Evolutionary conservation across 345 rosid genomes (phyloP).

Genomic region (Dipteronia dyeriana): DNA sequence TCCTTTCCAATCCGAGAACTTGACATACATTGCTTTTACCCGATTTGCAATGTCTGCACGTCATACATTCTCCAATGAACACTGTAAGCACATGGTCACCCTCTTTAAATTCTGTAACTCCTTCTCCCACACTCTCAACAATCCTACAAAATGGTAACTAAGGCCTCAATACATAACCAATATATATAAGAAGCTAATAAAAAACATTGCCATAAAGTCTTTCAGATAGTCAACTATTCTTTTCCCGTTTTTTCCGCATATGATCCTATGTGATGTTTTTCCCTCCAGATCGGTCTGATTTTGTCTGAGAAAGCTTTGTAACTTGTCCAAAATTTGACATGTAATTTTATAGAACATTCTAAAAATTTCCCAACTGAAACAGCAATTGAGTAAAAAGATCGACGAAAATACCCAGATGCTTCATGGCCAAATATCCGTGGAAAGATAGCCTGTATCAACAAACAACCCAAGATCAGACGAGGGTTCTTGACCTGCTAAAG

Average conservation of each 20-base stretch:
- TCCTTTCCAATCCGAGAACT: constrained; percentile 82
- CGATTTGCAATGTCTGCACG: constrained; percentile 69
- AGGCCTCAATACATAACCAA: neutral
- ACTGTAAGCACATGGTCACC: constrained; percentile 90
- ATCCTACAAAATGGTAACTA: constrained; percentile 50
- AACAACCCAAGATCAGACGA: neutral
- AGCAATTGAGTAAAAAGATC: constrained; percentile 4
- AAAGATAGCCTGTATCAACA: constrained; percentile 64
- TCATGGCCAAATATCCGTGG: constrained; percentile 96
- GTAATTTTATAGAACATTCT: neutral
- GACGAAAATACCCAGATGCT: constrained; percentile 75
- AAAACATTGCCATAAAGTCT: neutral
- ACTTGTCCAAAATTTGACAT: neutral
- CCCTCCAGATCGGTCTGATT: too few species aligned
- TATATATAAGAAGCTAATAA: too few species aligned
- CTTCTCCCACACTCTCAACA: constrained; percentile 83
- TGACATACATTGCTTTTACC: constrained; percentile 85
- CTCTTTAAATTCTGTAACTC: constrained; percentile 70
- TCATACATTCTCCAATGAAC: constrained; percentile 81
- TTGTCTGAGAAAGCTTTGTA: too few species aligned
- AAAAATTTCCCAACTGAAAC: neutral
- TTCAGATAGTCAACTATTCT: too few species aligned
- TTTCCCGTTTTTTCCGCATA: too few species aligned
- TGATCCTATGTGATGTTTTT: too few species aligned
- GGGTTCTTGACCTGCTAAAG: too few species aligned